Evolutionary conservation across 2,329 filamentous ascomycete species (phyloP).

Genomic region (Aspergillus proliferans): DNA sequence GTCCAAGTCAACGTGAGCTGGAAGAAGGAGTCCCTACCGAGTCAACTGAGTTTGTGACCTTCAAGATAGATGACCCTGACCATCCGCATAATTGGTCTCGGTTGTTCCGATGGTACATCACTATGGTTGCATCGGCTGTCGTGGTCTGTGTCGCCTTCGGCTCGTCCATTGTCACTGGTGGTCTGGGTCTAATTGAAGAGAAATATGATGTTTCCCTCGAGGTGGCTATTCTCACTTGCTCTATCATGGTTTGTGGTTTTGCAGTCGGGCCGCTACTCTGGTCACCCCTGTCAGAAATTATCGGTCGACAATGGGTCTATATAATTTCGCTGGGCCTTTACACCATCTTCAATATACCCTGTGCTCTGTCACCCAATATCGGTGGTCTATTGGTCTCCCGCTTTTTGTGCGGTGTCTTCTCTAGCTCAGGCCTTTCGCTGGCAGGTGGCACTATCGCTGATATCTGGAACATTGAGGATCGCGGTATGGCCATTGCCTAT

Average conservation of each 20-base stretch:
- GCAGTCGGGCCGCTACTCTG: constrained; percentile 41
- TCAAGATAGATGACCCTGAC: constrained; percentile 59
- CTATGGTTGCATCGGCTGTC: constrained; percentile 69
- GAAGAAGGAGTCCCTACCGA: constrained; percentile 19
- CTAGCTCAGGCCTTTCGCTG: constrained; percentile 22
- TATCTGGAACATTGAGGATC: constrained; percentile 69
- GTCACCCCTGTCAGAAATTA: constrained; percentile 26
- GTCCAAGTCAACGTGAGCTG: constrained; percentile 10
- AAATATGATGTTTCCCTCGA: constrained; percentile 66
- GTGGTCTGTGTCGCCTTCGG: constrained; percentile 64
- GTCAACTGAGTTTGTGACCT: constrained; percentile 49
- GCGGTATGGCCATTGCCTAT: constrained; percentile 74
- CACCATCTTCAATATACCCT: constrained; percentile 31
- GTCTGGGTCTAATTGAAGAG: constrained; percentile 56
- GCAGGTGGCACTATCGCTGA: constrained; percentile 43
- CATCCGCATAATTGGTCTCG: constrained; percentile 78
- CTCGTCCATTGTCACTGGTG: constrained; percentile 68
- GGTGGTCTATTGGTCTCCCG: constrained; percentile 22
- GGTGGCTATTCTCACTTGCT: constrained; percentile 63
- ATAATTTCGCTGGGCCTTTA: constrained; percentile 28
- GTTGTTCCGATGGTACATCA: constrained; percentile 68
- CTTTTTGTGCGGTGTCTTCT: constrained; percentile 27
- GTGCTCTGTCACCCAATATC: constrained; percentile 27
- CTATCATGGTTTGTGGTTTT: constrained; percentile 71
- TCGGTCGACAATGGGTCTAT: constrained; percentile 27